phyloP scores from a whole-genome alignment of 805 yeast genomes.

The Metschnikowia matae region DNA sequence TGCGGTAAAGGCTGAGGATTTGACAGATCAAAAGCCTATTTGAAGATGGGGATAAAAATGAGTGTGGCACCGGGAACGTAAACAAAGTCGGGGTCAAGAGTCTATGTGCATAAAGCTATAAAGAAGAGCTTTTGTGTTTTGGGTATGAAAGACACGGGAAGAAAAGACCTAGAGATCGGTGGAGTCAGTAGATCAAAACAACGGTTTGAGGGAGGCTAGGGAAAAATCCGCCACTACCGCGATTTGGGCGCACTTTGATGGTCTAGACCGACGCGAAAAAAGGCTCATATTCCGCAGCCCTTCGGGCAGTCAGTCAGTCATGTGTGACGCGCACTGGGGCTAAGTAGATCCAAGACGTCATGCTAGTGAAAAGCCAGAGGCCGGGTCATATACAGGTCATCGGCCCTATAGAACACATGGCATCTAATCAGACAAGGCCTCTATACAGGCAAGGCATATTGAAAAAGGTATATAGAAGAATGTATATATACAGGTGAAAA shows the following conservation, averaged over 20 bases:
- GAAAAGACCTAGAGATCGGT: not conserved
- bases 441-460: too few species aligned
- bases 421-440: not conserved
- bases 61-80: not conserved
- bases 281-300: not conserved
- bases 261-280: conserved; percentile 4
- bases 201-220: not conserved
- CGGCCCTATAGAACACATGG: too few species aligned
- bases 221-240: conserved; percentile 3
- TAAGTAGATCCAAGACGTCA: too few species aligned
- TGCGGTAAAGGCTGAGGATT: not conserved
- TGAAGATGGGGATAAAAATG: not conserved
- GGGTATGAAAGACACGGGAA: not conserved
- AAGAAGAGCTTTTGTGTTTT: not conserved
- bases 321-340: not conserved
- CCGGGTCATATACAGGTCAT: not conserved
- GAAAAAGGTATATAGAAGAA: too few species aligned
- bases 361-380: not conserved
- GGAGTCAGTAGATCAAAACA: conserved; percentile 1
- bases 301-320: not conserved
- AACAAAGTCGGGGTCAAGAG: not conserved
- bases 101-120: not conserved
- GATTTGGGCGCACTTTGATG: not conserved
- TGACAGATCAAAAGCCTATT: not conserved
- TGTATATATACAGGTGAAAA: too few species aligned